Evolutionary conservation across 2,329 filamentous ascomycete genomes (phyloP).

Genomic region (Didymella segeticola): DNA sequence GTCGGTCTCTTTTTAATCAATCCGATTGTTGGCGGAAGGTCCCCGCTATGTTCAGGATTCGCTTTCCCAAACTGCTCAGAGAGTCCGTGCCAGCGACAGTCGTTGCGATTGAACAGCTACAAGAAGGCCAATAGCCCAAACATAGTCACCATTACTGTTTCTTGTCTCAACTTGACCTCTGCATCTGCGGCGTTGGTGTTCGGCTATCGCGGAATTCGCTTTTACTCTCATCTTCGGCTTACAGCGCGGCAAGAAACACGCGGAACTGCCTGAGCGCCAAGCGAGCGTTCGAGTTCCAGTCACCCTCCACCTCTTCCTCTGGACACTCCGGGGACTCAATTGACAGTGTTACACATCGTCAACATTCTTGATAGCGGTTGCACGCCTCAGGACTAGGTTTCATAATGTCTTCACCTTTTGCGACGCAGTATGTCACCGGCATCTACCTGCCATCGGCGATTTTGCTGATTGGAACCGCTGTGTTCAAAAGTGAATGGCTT

Average conservation of each 20-base stretch:
- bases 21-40: constrained; percentile 1
- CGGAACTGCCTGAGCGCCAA: constrained; percentile 12
- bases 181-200: background rate
- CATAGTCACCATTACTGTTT: background rate
- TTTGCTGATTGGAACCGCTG: constrained; percentile 75
- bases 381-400: background rate
- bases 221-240: constrained; percentile 4
- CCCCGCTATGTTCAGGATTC: constrained; percentile 8
- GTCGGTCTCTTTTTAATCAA: too few species aligned
- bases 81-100: background rate
- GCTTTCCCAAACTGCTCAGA: constrained; percentile 15
- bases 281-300: background rate
- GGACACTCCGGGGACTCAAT: constrained; percentile 2
- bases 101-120: constrained; percentile 1
- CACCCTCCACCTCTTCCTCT: constrained; percentile 4
- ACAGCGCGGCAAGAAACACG: background rate
- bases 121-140: background rate
- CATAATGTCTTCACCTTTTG: constrained; percentile 26
- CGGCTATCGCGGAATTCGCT: constrained; percentile 5
- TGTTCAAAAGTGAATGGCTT: constrained; percentile 76
- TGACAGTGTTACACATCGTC: background rate
- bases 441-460: constrained; percentile 83
- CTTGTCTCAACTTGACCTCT: too few species aligned
- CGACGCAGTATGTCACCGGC: constrained; percentile 69
- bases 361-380: background rate